Base-by-base conservation (phyloP, 1,284 basidiomycete genomes). In the Tilletia walkeri region DNA sequence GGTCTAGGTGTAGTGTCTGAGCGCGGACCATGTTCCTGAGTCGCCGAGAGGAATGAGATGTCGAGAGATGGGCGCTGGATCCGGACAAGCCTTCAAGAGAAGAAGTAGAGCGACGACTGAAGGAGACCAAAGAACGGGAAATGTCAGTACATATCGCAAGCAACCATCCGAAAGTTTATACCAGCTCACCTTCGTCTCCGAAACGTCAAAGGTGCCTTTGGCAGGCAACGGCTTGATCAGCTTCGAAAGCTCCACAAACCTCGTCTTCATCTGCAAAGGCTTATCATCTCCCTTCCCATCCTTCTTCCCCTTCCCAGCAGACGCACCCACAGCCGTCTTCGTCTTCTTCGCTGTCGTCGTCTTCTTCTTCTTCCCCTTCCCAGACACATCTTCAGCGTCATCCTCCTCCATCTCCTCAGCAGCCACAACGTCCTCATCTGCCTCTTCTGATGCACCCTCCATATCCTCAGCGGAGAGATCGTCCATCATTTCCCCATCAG, bases 181-280 rank as follows among this genome's bases (percentile, higher is more conserved):
- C 20, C 4, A 48, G 36, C 69, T 69, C 65, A 48, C 53, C 73
- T 76, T 81, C 85, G 98, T 95, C 74, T 88, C 88, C 80, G 89
- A 87, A 72, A 99, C 93, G 78, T 94, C 89, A 84, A 99, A 98
- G 70, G 88, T 86, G 71, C 95, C 96, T 86, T 93, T 93, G 82
- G 89, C 84, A 0, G 95, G 95, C 30, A 95, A 85, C 0, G 90
- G 89, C 0, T 95, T 95, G 16, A 99, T 84, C 74, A 95, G 79
- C 76, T 92, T 91, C 39, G 86, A 85, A 49, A 99, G 85, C 73
- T 89, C 87, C 72, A 95, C 88, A 82, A 94, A 95, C 70, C 83
- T 82, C 67, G 81, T 72, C 68, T 72, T 73, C 66, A 75, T 12
- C 16, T 34, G 18, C 36, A 49, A 36, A 59, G 69, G 69, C 59